phyloP scores from a whole-genome alignment of 1,139 yeast genomes.

The Kodamaea alishanica region DNA sequence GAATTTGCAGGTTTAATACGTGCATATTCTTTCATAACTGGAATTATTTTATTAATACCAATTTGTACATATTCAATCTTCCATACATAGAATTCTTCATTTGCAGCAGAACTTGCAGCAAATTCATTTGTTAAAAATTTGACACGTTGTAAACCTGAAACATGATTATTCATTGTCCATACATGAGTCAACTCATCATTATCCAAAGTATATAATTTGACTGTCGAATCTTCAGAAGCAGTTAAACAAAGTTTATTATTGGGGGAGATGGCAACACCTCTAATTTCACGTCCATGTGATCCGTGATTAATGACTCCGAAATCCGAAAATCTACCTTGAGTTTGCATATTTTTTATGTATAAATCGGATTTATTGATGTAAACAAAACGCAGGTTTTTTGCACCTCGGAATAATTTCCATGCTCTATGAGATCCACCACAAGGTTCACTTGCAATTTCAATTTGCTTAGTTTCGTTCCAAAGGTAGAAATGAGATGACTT shows the following conservation, averaged over 20 bases:
- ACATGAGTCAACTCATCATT: slow-evolving; percentile 30
- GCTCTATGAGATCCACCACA: slow-evolving; percentile 93
- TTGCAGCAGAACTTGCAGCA: slow-evolving; percentile 70
- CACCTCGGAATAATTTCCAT: slow-evolving; percentile 52
- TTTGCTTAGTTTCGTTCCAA: slow-evolving; percentile 78
- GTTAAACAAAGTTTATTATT: slow-evolving; percentile 46
- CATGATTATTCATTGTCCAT: slow-evolving; percentile 75
- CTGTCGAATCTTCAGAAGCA: slow-evolving; percentile 87
- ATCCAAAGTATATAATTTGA: slow-evolving; percentile 52
- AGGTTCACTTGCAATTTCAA: slow-evolving; percentile 63
- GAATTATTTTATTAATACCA: slow-evolving; percentile 22
- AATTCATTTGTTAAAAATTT: slow-evolving; percentile 52
- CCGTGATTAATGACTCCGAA: slow-evolving; percentile 48
- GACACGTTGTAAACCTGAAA: slow-evolving; percentile 80
- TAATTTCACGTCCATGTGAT: slow-evolving; percentile 85
- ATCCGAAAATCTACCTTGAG: slow-evolving; percentile 17
- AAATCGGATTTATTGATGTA: slow-evolving; percentile 57
- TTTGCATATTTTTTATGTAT: slow-evolving; percentile 24
- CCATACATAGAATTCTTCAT: slow-evolving; percentile 89
- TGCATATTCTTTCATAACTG: slow-evolving; percentile 45
- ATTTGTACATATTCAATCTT: slow-evolving; percentile 33
- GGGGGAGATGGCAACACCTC: slow-evolving; percentile 57
- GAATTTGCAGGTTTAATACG: slow-evolving; percentile 47
- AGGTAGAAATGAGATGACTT: slow-evolving; percentile 72
- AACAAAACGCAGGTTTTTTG: slow-evolving; percentile 27